Conservation (phyloP, 1,284 basidiomycete species). For the Acaromyces ingoldii region DNA sequence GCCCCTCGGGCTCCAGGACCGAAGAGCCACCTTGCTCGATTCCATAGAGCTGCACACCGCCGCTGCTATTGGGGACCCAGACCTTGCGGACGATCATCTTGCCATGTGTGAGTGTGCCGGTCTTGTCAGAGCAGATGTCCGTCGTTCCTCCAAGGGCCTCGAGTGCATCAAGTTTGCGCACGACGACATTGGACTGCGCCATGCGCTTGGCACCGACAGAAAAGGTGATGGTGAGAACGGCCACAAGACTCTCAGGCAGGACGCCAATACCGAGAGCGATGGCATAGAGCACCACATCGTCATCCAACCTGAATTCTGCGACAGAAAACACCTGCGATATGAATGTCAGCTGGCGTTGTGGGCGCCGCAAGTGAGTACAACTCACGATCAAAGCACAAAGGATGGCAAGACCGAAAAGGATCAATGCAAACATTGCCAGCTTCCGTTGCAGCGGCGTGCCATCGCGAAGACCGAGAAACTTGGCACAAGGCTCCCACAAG, state of each 20-base stretch:
- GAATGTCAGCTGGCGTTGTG: background rate
- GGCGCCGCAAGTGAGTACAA: background rate
- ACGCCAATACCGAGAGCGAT: constrained; percentile 47
- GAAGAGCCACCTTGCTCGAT: constrained; percentile 32
- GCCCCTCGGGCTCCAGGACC: constrained; percentile 32
- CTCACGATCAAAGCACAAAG: constrained; percentile 55
- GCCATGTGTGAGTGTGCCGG: constrained; percentile 44
- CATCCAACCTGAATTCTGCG: constrained; percentile 10
- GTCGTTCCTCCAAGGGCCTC: constrained; percentile 42
- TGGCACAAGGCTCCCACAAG: constrained; percentile 30
- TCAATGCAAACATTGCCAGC: constrained; percentile 61
- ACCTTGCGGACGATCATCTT: constrained; percentile 43
- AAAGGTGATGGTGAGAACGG: constrained; percentile 50
- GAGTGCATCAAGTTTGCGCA: constrained; percentile 42
- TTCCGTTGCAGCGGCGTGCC: constrained; percentile 64
- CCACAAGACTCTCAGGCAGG: constrained; percentile 52
- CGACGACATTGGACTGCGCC: constrained; percentile 40
- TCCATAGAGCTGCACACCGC: constrained; percentile 13
- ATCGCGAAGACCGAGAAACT: constrained; percentile 54
- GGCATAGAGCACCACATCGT: constrained; percentile 55
- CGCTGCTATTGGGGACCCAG: constrained; percentile 20
- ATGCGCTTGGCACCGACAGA: constrained; percentile 44
- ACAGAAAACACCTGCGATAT: constrained; percentile 8
- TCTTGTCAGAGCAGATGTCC: constrained; percentile 42
- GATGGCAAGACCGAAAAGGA: constrained; percentile 60